phyloP scores from a whole-genome alignment of 169 alveolate genomes.

The Cryptosporidium ubiquitum region DNA sequence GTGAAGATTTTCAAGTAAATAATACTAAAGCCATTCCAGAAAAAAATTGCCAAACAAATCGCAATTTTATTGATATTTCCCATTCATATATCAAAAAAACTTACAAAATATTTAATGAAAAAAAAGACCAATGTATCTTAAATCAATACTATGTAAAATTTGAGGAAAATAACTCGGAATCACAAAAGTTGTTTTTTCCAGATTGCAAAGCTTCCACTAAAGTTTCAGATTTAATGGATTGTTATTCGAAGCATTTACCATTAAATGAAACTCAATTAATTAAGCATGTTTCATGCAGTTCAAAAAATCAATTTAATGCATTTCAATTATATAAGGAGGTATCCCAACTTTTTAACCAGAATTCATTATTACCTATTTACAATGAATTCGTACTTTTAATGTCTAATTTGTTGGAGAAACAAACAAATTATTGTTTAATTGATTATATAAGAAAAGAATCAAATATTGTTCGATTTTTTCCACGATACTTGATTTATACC shows the following conservation, averaged over 20 bases:
- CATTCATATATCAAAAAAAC: background rate
- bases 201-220: background rate
- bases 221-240: slow-evolving; percentile 1
- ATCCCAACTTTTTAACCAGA: background rate
- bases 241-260: background rate
- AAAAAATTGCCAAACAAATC: background rate
- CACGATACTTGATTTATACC: slow-evolving; percentile 8
- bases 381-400: slow-evolving; percentile 23
- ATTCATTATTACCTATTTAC: slow-evolving; percentile 11
- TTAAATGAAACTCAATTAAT: slow-evolving; percentile 1
- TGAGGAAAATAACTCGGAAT: background rate
- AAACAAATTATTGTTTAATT: background rate
- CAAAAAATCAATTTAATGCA: background rate
- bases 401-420: background rate
- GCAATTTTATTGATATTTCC: background rate
- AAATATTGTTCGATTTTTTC: background rate
- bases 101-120: background rate
- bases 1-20: background rate
- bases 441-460: background rate
- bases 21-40: background rate
- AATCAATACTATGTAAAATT: background rate
- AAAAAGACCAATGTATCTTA: background rate
- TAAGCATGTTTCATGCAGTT: background rate
- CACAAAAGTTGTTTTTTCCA: background rate
- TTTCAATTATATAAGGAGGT: slow-evolving; percentile 3